Percentiles rank a stretch among this genome's conserved stretches.
These are phyloP conservation scores for Globisporangium cederbergense DNA, from an alignment of 352 stramenopile genomes.

Conservation along the genomic window DNA sequence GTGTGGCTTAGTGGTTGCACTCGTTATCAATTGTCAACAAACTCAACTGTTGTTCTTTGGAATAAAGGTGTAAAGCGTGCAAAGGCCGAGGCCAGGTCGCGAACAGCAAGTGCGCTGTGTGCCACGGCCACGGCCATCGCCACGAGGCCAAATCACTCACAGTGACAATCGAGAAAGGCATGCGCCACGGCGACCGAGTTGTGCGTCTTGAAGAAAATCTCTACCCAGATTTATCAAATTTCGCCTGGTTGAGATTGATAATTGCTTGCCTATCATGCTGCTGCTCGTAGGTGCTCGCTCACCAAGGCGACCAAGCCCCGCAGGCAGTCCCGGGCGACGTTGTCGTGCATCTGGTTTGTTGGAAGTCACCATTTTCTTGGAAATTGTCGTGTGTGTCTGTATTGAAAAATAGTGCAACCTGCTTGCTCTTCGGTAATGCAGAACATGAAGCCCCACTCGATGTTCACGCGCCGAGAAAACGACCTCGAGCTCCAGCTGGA, in stretches of 20 bases:
- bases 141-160: constrained; percentile 22
- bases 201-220: constrained; percentile 2
- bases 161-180: constrained; percentile 28
- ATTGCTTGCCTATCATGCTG: background rate
- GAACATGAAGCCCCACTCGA: constrained; percentile 33
- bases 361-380: background rate
- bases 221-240: background rate
- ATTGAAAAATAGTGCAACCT: background rate
- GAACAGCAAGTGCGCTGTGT: constrained; percentile 33
- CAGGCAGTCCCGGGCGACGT: constrained; percentile 25
- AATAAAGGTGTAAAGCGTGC: constrained; percentile 32
- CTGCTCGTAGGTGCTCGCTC: constrained; percentile 11
- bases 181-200: constrained; percentile 35
- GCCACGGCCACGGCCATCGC: constrained; percentile 26
- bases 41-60: background rate
- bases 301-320: constrained; percentile 23
- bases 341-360: constrained; percentile 28
- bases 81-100: constrained; percentile 31
- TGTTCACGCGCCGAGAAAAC: constrained; percentile 88
- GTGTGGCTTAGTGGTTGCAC: background rate
- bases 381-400: background rate
- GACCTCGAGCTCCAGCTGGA: constrained; percentile 89
- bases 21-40: background rate
- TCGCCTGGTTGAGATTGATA: background rate
- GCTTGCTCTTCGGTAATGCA: background rate